A percentile compares a stretch with the other conserved stretches of the same genome.
Conservation (phyloP, 495 filamentous ascomycete genomes). For the Echria macrotheca region DNA sequence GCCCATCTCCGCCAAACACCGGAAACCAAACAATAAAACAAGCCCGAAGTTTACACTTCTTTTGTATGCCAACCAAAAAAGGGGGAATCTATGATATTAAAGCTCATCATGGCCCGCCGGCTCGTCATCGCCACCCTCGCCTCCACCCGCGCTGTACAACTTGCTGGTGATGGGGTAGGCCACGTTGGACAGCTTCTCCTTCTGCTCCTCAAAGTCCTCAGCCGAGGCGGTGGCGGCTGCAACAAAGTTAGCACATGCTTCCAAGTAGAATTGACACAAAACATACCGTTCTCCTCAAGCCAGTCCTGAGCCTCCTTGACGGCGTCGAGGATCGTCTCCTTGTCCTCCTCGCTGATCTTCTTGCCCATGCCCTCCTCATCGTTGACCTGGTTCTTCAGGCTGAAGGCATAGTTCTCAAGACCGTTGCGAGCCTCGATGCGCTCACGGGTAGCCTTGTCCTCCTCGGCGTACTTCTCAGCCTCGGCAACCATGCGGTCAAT, state of each 20-base stretch:
- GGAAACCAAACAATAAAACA: conserved; percentile 4
- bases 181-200: conserved; percentile 94
- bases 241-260: conserved; percentile 16
- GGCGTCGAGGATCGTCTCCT: conserved; percentile 92
- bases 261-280: background rate
- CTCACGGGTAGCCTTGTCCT: conserved; percentile 94
- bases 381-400: conserved; percentile 97
- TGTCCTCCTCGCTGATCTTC: conserved; percentile 98
- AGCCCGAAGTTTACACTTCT: conserved; percentile 15
- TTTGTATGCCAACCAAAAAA: conserved; percentile 25
- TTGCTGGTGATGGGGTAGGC: conserved; percentile 99
- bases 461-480: conserved; percentile 96
- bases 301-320: conserved; percentile 97
- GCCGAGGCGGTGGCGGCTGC: conserved; percentile 66
- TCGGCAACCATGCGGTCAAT: conserved; percentile 98
- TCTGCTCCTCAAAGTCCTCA: conserved; percentile 99
- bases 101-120: conserved; percentile 80
- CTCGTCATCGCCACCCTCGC: conserved; percentile 64
- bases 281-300: conserved; percentile 80
- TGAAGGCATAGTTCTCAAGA: conserved; percentile 95
- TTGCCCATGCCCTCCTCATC: conserved; percentile 93
- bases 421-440: conserved; percentile 94
- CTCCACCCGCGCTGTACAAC: conserved; percentile 64
- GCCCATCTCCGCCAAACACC: conserved; percentile 20
- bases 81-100: conserved; percentile 51